Evolutionary conservation across 2,329 filamentous ascomycete species (phyloP).

Genomic region (Hysterium pulicare): DNA sequence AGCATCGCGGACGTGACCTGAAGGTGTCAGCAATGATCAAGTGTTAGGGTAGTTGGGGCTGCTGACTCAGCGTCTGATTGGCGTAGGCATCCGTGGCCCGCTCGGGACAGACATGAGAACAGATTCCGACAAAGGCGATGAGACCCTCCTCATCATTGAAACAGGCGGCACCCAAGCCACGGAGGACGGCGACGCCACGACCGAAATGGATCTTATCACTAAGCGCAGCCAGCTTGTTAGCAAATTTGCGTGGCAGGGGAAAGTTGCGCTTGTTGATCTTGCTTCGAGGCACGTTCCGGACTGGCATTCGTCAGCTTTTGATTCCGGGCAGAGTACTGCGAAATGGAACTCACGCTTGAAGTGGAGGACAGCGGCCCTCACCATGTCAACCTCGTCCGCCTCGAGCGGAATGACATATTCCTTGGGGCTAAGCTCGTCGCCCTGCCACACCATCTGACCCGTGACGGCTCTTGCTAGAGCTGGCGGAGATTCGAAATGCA

Average conservation of each 20-base stretch:
- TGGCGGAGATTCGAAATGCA: constrained; percentile 19
- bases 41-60: neutral
- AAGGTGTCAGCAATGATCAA: neutral
- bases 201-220: constrained; percentile 31
- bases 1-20: constrained; percentile 35
- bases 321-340: constrained; percentile 3
- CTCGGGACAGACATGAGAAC: constrained; percentile 25
- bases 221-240: constrained; percentile 20
- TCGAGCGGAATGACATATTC: constrained; percentile 28
- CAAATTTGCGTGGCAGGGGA: constrained; percentile 19
- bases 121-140: constrained; percentile 33
- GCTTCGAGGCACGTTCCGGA: constrained; percentile 10
- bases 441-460: constrained; percentile 34
- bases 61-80: constrained; percentile 34
- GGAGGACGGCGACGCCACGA: constrained; percentile 26
- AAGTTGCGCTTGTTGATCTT: constrained; percentile 25
- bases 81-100: constrained; percentile 37
- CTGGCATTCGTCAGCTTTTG: constrained; percentile 2
- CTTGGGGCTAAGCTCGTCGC: constrained; percentile 20
- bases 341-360: constrained; percentile 24
- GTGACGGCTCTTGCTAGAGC: constrained; percentile 23
- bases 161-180: constrained; percentile 28
- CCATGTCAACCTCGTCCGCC: constrained; percentile 22
- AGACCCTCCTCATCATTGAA: constrained; percentile 37
- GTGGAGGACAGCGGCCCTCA: constrained; percentile 30